Evolutionary conservation across 2,329 filamentous ascomycete genomes (phyloP).

Genomic region (Aspergillus versicolor): DNA sequence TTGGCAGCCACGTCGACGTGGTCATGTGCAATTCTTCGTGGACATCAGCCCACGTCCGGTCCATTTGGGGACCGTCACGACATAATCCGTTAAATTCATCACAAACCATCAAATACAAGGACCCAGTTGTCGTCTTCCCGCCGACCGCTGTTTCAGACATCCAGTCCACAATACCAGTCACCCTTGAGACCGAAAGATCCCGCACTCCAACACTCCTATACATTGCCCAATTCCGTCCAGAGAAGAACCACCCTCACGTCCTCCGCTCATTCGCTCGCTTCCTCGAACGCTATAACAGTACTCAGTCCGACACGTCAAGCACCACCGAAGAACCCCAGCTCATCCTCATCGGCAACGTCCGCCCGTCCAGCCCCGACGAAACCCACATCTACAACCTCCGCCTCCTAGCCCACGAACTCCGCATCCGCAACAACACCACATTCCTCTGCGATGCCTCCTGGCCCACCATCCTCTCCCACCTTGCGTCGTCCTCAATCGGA

Average conservation of each 20-base stretch:
- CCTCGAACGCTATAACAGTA: constrained; percentile 35
- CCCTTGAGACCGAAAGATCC: constrained; percentile 63
- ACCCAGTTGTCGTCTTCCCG: constrained; percentile 74
- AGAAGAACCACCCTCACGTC: constrained; percentile 92
- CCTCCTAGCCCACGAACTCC: constrained; percentile 79
- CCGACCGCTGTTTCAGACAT: constrained; percentile 88
- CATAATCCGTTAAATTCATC: constrained; percentile 9
- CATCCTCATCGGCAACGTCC: constrained; percentile 87
- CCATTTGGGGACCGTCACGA: constrained; percentile 67
- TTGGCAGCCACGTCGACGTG: constrained; percentile 81
- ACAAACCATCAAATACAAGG: constrained; percentile 39
- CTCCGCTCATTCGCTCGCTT: constrained; percentile 81
- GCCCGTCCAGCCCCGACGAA: constrained; percentile 59
- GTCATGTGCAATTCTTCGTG: constrained; percentile 98
- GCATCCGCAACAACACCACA: constrained; percentile 77
- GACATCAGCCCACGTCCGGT: constrained; percentile 81
- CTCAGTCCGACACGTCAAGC: background rate
- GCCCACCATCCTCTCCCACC: constrained; percentile 78
- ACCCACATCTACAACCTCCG: constrained; percentile 78
- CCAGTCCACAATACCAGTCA: constrained; percentile 70
- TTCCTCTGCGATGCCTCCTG: constrained; percentile 90
- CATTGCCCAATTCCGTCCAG: constrained; percentile 94
- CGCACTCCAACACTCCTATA: constrained; percentile 78
- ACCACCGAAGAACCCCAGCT: constrained; percentile 57
- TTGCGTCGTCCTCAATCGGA: constrained; percentile 74